Evolutionary conservation across 441 rosid species (phyloP), one percentile per base, ranked within the genome.

Genomic region (Populus hybrid): DNA sequence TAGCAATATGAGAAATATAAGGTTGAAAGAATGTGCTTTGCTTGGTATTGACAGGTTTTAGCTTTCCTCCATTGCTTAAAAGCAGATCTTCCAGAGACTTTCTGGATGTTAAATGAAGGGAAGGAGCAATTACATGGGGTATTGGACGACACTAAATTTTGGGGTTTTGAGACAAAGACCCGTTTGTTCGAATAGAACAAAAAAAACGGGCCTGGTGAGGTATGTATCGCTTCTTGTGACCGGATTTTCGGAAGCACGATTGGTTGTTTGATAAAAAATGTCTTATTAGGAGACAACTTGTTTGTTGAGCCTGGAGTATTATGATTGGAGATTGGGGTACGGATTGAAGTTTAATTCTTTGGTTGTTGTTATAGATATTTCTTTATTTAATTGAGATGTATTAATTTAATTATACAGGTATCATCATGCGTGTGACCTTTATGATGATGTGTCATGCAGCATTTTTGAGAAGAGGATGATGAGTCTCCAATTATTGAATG

Each of bases 391-490:
- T n/a, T n/a, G n/a, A n/a, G 69, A 70, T 61, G 28, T 3, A n/a
- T n/a, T 28, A 28, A 34, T 38, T 81, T 83, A 66, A n/a, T 73
- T 50, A 63, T n/a, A 70, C 78, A 86, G 97, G 77, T 89, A 85
- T 79, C 86, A 83, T 66, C 86, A 83, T n/a, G 59, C 74, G 19
- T 68, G 90, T n/a, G 86, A 6, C 82, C n/a, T 71, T 77, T 78
- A 86, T 72, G 84, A 86, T 36, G 87, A 87, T 74, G 93, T 84
- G 4, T 76, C n/a, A n/a, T 89, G 74, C 72, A 79, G 81, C 89
- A n/a, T 89, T 71, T 91, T 90, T 77, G 92, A 92, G n/a, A n/a
- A 79, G 92, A 89, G 84, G n/a, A 90, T 92, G 92, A 83, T 50
- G 76, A 70, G 38, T 53, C n/a, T 82, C 80, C 67, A 78, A 77